Evolutionary conservation across 768 basidiomycete species (phyloP), one percentile per base, ranked within the genome.

Genomic region (Auricularia sp.): DNA sequence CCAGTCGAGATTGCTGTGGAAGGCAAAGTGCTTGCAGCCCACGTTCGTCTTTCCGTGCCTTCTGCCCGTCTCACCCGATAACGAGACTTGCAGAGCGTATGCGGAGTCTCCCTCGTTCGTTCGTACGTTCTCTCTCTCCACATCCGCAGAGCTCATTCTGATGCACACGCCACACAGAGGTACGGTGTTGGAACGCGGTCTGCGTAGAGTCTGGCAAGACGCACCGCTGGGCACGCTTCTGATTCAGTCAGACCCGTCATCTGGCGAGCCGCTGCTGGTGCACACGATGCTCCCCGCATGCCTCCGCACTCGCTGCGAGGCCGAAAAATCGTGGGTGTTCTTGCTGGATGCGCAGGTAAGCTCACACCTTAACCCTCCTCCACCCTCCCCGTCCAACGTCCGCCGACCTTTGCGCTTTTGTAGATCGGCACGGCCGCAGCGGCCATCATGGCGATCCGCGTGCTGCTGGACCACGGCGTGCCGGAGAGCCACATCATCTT

Each of bases 361-460:
- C 13, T 5, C 39, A 29, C 29, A 29, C 29, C 29, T 29, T 29
- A 29, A 29, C 39, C 39, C 39, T 42, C 13, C 39, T 18, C 71
- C 63, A 14, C 13, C 47, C 14, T 37, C 29, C 16, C 10, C 35
- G 11, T 33, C 13, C 18, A 18, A 58, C 45, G 59, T 54, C 18
- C 54, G 62, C n/a, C 62, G 65, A 51, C 62, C 61, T 54, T 13
- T 34, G 34, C 62, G 18, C 18, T 54, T 21, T 14, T 42, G 18
- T 68, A 96, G 88, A 93, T 98, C 73, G 94, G 92, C 5, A 98
- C 96, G 0, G 96, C 88, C 3, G 94, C 95, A 0, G 86, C 92
- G 3, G 88, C 88, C 21, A 90, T 98, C 74, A 98, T 98, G 96
- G 89, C 94, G 0, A 91, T 99, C 67, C 89, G 96, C 35, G 84